Conservation (phyloP, 176 grass and related monocot genomes). For the Phyllostachys edulis region DNA sequence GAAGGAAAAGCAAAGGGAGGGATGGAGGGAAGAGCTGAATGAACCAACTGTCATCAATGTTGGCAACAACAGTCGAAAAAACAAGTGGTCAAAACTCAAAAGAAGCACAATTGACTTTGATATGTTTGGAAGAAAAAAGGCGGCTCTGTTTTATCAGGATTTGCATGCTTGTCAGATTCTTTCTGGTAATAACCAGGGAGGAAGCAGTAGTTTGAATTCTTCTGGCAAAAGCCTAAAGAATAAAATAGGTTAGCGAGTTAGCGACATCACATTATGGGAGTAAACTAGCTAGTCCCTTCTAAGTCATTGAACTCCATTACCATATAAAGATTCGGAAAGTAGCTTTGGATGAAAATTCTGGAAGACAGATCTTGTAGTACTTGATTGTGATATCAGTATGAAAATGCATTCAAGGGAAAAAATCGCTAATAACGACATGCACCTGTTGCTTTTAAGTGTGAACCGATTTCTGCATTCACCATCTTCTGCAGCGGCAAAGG, state of each 20-base stretch:
- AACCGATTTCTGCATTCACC: constrained; percentile 57
- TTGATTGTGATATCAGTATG: constrained; percentile 3
- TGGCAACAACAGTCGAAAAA: neutral
- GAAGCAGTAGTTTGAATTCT: neutral
- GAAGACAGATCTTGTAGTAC: neutral
- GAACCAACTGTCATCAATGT: constrained; percentile 22
- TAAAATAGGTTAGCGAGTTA: neutral
- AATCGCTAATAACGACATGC: neutral
- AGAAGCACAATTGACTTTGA: neutral
- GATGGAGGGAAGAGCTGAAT: neutral
- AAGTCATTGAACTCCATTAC: neutral
- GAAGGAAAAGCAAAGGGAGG: neutral
- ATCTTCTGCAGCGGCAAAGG: constrained; percentile 83
- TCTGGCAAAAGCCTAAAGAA: neutral
- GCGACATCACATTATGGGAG: neutral
- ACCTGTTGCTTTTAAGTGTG: constrained; percentile 82
- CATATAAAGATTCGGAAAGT: constrained; percentile 15
- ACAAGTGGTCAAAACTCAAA: neutral
- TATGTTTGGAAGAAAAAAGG: neutral
- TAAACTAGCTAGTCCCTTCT: neutral
- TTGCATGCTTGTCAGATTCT: neutral
- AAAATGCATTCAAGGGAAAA: constrained; percentile 9
- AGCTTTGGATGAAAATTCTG: neutral
- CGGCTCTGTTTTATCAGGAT: neutral
- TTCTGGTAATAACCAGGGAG: constrained; percentile 17